Base-by-base conservation (phyloP, 148 eudicot species). In the Camellia granthamiana region DNA sequence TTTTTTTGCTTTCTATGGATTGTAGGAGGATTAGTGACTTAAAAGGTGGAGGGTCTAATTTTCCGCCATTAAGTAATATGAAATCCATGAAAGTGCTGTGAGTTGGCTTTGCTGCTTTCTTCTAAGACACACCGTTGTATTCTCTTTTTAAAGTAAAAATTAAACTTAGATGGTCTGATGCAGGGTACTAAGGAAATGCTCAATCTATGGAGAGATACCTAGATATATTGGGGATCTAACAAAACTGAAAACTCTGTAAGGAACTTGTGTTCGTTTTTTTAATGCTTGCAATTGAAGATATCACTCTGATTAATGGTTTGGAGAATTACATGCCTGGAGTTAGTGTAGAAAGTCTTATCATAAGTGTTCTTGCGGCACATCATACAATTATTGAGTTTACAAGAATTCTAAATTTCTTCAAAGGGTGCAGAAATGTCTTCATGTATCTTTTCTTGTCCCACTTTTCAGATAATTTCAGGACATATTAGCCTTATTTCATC, bases 1-100 rank as follows among this genome's bases (percentile, higher is more conserved):
- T 7, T 10, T 21, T 60, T 42, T 60, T 42, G 2, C 47, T n/a
- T 58, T 58, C 23, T 59, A 74, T 70, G 66, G 44, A 10, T 77
- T 78, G 60, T 66, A 89, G 92, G 84, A 87, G 92, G 81, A 89
- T 89, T 77, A 89, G 87, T 83, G 92, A 89, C 83, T 71, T 89
- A 56, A 86, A 82, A 77, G 87, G 90, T 42, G 72, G 72, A 82
- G 78, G 65, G 55, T 87, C 82, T 68, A 72, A 80, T 55, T 89
- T 89, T 82, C 92, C 92, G 5, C 84, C 77, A 47, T 69, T 89
- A 55, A 78, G 47, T 38, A 46, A 75, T 7, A 78, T 87, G 86
- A 66, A 79, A 58, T 84, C 87, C 68, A 81, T 89, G 79, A 89
- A 87, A 72, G 74, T 75, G 64, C 67, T 89, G 92, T 89, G 59